These are phyloP conservation scores for Begonia peltatifolia DNA, from an alignment of 306 rosid species.

Conservation along the genomic window DNA sequence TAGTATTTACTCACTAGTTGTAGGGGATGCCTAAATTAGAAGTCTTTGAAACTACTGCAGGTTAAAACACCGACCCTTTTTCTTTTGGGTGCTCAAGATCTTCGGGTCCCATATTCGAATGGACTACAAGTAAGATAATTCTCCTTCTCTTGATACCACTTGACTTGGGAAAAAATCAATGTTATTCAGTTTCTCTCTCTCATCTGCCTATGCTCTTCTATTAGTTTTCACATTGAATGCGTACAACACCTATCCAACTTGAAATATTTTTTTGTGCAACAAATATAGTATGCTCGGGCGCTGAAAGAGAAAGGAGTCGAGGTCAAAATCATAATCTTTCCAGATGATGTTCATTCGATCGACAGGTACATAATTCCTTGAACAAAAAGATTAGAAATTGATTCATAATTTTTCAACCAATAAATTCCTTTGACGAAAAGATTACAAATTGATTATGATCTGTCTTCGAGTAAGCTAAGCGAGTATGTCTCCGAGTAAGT, in stretches of 20 bases:
- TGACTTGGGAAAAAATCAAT: too few species aligned
- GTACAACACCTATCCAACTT: not conserved
- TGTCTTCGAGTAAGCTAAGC: too few species aligned
- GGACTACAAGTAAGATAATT: constrained; percentile 51
- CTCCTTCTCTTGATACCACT: too few species aligned
- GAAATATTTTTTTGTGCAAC: constrained; percentile 8
- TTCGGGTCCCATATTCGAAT: constrained; percentile 48
- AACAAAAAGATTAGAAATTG: too few species aligned
- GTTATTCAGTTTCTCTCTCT: too few species aligned
- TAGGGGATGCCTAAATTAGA: constrained; percentile 4
- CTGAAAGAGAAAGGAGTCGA: constrained; percentile 65
- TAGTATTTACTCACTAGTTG: not conserved
- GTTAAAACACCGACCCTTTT: constrained; percentile 72
- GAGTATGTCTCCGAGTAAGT: too few species aligned
- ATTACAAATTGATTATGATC: too few species aligned
- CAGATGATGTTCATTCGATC: constrained; percentile 57
- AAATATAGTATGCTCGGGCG: constrained; percentile 70
- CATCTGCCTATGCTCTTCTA: too few species aligned
- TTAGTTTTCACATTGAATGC: too few species aligned
- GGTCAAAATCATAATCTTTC: constrained; percentile 61
- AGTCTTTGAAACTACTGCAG: constrained; percentile 22
- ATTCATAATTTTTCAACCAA: constrained; percentile 3
- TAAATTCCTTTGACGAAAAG: not conserved
- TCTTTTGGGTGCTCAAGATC: constrained; percentile 69
- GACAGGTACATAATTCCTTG: constrained; percentile 39